Conservation (phyloP, 2,329 filamentous ascomycete species). For the Thielaviopsis euricoi region DNA sequence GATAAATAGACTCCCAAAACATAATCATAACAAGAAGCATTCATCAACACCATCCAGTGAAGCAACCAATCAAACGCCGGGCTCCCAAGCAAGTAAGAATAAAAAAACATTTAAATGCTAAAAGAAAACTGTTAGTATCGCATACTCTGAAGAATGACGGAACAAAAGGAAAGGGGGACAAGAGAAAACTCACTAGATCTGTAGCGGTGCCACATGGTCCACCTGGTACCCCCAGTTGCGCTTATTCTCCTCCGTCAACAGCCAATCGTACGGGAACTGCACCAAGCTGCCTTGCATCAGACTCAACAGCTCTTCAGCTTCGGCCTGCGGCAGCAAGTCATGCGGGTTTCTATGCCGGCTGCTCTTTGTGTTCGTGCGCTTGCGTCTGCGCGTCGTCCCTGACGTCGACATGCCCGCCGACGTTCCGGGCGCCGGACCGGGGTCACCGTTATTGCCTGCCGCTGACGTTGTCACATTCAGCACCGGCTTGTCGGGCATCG, state of each 20-base stretch:
- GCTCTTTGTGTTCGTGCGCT: slow-evolving; percentile 53
- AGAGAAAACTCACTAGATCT: slow-evolving; percentile 67
- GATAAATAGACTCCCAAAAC: not conserved
- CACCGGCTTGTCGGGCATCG: slow-evolving; percentile 32
- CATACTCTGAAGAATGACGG: not conserved
- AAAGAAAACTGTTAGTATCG: not conserved
- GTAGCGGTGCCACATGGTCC: slow-evolving; percentile 85
- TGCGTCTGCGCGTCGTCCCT: slow-evolving; percentile 35
- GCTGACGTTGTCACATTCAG: slow-evolving; percentile 17
- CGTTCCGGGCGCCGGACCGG: not conserved
- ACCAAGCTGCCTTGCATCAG: slow-evolving; percentile 80
- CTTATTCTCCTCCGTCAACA: slow-evolving; percentile 75
- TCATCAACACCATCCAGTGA: not conserved
- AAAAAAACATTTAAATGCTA: not conserved
- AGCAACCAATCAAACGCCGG: not conserved
- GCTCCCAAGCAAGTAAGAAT: not conserved
- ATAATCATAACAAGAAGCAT: slow-evolving; percentile 1
- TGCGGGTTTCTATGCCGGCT: slow-evolving; percentile 53
- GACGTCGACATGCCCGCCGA: slow-evolving; percentile 22
- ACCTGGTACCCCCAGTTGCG: slow-evolving; percentile 96
- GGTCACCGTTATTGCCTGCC: not conserved
- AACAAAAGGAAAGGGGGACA: not conserved
- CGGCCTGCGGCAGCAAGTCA: slow-evolving; percentile 56
- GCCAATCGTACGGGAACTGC: slow-evolving; percentile 90
- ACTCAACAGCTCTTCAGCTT: slow-evolving; percentile 67